Evolutionary conservation across 1,284 basidiomycete genomes (phyloP), one percentile per base, ranked within the genome.

Genomic region (Rhodofomes roseus): DNA sequence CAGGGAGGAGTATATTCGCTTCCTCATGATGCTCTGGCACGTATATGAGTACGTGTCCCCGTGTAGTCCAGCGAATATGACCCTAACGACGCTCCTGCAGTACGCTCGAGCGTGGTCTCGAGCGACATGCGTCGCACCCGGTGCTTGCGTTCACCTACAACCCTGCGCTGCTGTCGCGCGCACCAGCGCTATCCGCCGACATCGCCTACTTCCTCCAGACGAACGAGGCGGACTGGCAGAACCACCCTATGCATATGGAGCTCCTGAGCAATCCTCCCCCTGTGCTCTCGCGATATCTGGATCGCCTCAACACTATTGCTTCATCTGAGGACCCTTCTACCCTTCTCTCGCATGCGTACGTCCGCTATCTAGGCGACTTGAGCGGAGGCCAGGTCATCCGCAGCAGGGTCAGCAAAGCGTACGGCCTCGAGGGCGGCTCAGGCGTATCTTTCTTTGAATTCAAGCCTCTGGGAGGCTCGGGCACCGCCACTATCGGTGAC

Each of bases 331-430:
- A 86, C 57, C 83, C 85, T 0, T 74, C 81, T 1, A 73, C 77
- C 4, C 81, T 94, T 23, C 80, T 94, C 16, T 86, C 91, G 0
- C 92, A 94, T 71, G 81, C 90, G 0, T 93, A 93, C 69, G 89
- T 92, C 18, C 83, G 92, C 39, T 94, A 94, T 74, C 81, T 95
- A n/a, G 92, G 92, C 58, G 92, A 95, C 72, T 79, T 94, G 36
- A 89, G 85, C 52, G 92, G 92, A 18, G 92, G 93, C 0, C 92
- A 94, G 75, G 79, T 83, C 62, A 88, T 94, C 66, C 79, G 85
- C 31, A 79, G 83, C 41, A 79, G 77, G 43, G 75, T 92, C 23
- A 79, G 79, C 20, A 89, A 89, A 72, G 83, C 87, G 12, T 93
- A 92, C 68, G 79, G 74, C 8, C 78, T 93, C 1, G 79, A 84